Conservation (phyloP, 1,284 basidiomycete genomes). For the Puccinia triticina region DNA sequence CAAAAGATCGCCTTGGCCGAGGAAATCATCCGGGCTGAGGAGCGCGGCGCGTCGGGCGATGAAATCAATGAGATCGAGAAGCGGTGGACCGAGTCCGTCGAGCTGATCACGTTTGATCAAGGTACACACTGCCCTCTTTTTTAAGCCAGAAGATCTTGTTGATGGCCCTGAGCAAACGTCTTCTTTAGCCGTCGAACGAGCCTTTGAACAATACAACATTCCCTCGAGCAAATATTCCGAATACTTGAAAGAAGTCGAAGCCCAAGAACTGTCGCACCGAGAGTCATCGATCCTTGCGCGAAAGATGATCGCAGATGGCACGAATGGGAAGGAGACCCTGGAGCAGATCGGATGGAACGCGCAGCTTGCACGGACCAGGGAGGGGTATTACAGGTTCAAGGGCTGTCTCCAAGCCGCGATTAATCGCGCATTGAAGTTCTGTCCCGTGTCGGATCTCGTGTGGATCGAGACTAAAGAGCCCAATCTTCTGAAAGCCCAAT, state of each 20-base stretch:
- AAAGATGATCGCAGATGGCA: neutral
- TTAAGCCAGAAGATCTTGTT: neutral
- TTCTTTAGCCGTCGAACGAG: constrained; percentile 61
- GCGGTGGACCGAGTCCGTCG: constrained; percentile 72
- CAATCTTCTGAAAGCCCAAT: constrained; percentile 75
- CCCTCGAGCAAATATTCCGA: neutral
- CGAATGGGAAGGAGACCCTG: constrained; percentile 59
- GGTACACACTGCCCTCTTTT: neutral
- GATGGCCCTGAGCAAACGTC: neutral
- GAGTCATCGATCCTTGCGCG: neutral
- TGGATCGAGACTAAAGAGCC: constrained; percentile 82
- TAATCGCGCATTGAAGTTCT: constrained; percentile 76
- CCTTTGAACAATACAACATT: constrained; percentile 63
- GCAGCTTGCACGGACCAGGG: constrained; percentile 80
- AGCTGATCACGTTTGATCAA: constrained; percentile 64
- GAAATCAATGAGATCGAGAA: constrained; percentile 77
- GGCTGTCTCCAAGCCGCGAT: constrained; percentile 82
- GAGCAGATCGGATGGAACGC: constrained; percentile 78
- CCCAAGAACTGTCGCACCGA: constrained; percentile 53
- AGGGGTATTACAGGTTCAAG: constrained; percentile 87
- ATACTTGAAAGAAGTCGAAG: constrained; percentile 61
- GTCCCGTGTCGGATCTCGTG: constrained; percentile 62
- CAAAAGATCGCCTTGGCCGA: constrained; percentile 64
- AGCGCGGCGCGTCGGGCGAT: constrained; percentile 68
- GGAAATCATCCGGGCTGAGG: constrained; percentile 68